These are phyloP conservation scores for Sisymbrium altissimum DNA, from an alignment of 345 rosid genomes.

Conservation along the genomic window DNA sequence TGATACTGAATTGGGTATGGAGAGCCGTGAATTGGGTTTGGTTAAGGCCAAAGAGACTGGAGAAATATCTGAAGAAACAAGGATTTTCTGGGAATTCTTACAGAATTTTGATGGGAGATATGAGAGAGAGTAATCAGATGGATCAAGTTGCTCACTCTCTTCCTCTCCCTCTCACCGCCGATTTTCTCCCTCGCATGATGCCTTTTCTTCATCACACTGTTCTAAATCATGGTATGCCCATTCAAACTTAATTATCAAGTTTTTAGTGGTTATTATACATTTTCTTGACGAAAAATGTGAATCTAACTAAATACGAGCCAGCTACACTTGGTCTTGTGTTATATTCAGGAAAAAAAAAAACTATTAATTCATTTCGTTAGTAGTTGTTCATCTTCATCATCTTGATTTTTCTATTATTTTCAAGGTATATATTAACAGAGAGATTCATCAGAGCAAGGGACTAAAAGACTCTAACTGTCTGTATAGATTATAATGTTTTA, in stretches of 20 bases:
- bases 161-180: slow-evolving; percentile 35
- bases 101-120: slow-evolving; percentile 40
- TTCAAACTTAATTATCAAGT: neutral
- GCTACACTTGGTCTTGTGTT: neutral
- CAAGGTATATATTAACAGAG: neutral
- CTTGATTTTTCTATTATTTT: neutral
- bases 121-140: slow-evolving; percentile 33
- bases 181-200: slow-evolving; percentile 35
- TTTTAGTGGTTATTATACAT: neutral
- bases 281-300: slow-evolving; percentile 3
- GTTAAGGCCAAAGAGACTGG: slow-evolving; percentile 44
- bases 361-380: neutral
- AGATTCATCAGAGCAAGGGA: neutral
- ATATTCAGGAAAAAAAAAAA: neutral
- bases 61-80: slow-evolving; percentile 41
- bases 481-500: neutral
- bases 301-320: neutral
- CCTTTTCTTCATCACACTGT: slow-evolving; percentile 40
- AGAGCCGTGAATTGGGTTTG: slow-evolving; percentile 44
- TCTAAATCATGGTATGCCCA: slow-evolving; percentile 35
- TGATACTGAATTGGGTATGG: slow-evolving; percentile 36
- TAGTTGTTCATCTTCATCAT: slow-evolving; percentile 7
- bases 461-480: neutral
- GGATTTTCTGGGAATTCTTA: slow-evolving; percentile 47
- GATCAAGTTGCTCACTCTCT: slow-evolving; percentile 32